phyloP scores from a whole-genome alignment of 257 asterid species.

The Schizonepeta tenuifolia region DNA sequence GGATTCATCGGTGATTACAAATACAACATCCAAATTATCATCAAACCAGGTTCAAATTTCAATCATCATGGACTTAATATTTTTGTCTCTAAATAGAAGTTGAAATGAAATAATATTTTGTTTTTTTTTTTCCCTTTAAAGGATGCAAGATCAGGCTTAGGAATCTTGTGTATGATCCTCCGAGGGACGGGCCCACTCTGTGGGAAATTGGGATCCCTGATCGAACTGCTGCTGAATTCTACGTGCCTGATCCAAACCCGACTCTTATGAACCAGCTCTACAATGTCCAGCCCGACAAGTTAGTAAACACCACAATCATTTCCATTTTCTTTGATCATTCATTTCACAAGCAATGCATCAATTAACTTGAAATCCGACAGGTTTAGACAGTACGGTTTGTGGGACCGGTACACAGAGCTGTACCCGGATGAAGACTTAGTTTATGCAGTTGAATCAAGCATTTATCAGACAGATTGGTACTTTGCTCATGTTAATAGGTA shows the following conservation, averaged over 20 bases:
- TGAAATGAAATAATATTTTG: no score
- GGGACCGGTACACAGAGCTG: slow-evolving; percentile 81
- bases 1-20: slow-evolving; percentile 81
- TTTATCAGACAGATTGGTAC: slow-evolving; percentile 71
- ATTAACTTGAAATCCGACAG: slow-evolving; percentile 33
- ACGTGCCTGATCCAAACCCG: slow-evolving; percentile 76
- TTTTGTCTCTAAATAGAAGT: not conserved
- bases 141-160: slow-evolving; percentile 55
- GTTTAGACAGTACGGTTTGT: slow-evolving; percentile 87
- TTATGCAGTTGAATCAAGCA: slow-evolving; percentile 51
- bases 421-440: slow-evolving; percentile 73
- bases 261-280: slow-evolving; percentile 64
- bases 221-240: slow-evolving; percentile 78
- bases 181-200: slow-evolving; percentile 76
- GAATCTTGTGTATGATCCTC: slow-evolving; percentile 56
- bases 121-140: slow-evolving; percentile 34
- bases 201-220: slow-evolving; percentile 97
- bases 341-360: not conserved
- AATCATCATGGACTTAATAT: not conserved
- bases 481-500: slow-evolving; percentile 88
- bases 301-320: slow-evolving; percentile 22
- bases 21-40: slow-evolving; percentile 35
- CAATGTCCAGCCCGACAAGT: slow-evolving; percentile 48
- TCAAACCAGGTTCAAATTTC: slow-evolving; percentile 53
- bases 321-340: not conserved